phyloP scores from a whole-genome alignment of 2,329 filamentous ascomycete genomes.

The Alternaria viburni region DNA sequence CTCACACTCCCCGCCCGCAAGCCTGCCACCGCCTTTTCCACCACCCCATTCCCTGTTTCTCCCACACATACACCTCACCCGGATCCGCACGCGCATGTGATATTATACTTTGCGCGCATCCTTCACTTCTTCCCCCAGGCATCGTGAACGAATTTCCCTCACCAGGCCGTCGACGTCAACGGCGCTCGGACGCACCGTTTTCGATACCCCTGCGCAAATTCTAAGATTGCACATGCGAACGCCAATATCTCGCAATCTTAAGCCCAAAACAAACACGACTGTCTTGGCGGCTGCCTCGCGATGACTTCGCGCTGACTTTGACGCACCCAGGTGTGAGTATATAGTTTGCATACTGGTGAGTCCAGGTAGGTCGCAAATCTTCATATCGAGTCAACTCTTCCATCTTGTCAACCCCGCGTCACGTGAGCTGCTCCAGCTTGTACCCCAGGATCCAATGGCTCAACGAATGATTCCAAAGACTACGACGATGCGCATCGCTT shows the following conservation, averaged over 20 bases:
- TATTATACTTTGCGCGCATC: neutral
- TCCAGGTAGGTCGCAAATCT: neutral
- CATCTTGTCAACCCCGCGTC: neutral
- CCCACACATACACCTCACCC: neutral
- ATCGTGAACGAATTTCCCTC: neutral
- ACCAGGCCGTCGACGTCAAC: slow-evolving; percentile 22
- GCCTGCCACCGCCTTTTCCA: slow-evolving; percentile 17
- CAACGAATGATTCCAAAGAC: neutral
- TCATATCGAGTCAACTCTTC: neutral
- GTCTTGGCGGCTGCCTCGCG: slow-evolving; percentile 26
- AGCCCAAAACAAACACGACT: slow-evolving; percentile 22
- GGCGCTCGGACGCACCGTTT: slow-evolving; percentile 14
- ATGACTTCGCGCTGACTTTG: neutral
- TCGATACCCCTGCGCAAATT: slow-evolving; percentile 16
- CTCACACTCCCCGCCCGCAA: slow-evolving; percentile 19
- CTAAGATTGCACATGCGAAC: slow-evolving; percentile 29
- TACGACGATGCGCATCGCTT: neutral
- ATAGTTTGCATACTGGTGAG: neutral
- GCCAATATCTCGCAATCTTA: slow-evolving; percentile 28
- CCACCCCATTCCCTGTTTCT: slow-evolving; percentile 6
- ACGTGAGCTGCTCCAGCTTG: neutral
- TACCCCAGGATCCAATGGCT: neutral
- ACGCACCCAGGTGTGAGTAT: slow-evolving; percentile 13
- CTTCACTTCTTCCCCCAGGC: neutral
- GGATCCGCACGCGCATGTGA: slow-evolving; percentile 5